A percentile compares a stretch with the other conserved stretches of the same genome.
phyloP scores from a whole-genome alignment of 352 stramenopile species.

The Lagenidium giganteum region DNA sequence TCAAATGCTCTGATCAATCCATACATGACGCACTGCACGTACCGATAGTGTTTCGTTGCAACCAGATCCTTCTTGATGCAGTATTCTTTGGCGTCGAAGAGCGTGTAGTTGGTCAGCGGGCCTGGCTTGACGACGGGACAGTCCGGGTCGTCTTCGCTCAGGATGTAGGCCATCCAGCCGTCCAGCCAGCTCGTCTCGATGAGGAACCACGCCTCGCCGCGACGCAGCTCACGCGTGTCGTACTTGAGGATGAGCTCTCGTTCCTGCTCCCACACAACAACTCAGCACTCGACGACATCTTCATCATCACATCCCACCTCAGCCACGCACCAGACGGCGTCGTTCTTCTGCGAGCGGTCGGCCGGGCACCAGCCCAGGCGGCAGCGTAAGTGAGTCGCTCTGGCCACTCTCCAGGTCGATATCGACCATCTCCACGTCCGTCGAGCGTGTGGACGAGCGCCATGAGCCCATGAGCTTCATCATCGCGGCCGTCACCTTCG shows the following conservation, averaged over 20 bases:
- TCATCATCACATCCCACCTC: neutral
- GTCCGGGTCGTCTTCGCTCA: conserved; percentile 57
- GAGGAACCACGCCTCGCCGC: conserved; percentile 74
- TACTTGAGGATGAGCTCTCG: conserved; percentile 62
- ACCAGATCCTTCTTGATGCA: conserved; percentile 50
- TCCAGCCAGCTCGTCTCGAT: conserved; percentile 76
- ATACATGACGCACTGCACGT: neutral
- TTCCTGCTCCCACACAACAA: conserved; percentile 23
- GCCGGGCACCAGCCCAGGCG: conserved; percentile 11
- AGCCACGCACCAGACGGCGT: conserved; percentile 13
- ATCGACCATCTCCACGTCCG: conserved; percentile 15
- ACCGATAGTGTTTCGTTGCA: conserved; percentile 70
- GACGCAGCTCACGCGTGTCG: conserved; percentile 56
- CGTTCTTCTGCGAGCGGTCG: conserved; percentile 22
- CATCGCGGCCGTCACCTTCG: conserved; percentile 7
- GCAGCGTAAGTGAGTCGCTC: conserved; percentile 2
- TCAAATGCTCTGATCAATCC: neutral
- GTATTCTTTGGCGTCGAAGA: conserved; percentile 72
- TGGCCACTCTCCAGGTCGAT: conserved; percentile 20
- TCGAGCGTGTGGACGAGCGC: conserved; percentile 10
- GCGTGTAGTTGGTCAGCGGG: conserved; percentile 61
- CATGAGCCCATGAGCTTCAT: conserved; percentile 18
- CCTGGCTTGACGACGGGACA: conserved; percentile 42
- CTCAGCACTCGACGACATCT: neutral
- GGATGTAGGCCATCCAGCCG: conserved; percentile 74